Evolutionary conservation across 805 yeast genomes (phyloP).

Genomic region (Pichia membranifaciens): DNA sequence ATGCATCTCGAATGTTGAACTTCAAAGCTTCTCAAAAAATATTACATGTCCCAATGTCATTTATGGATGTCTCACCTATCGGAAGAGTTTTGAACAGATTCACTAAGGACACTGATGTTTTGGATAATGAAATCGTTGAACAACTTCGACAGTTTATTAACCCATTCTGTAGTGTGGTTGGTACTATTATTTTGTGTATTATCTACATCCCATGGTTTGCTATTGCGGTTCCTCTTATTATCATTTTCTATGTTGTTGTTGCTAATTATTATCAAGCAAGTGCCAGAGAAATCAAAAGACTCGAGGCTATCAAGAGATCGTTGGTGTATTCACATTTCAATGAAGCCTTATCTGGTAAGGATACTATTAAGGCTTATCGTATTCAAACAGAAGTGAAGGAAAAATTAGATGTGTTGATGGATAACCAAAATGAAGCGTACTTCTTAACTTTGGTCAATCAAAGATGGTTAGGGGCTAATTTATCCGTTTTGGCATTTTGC

Average conservation of each 20-base stretch:
- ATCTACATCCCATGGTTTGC: constrained; percentile 75
- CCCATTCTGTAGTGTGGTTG: constrained; percentile 49
- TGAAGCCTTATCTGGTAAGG: constrained; percentile 62
- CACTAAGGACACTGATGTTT: constrained; percentile 79
- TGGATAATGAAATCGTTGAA: constrained; percentile 75
- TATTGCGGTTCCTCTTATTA: constrained; percentile 54
- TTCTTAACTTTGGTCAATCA: constrained; percentile 51
- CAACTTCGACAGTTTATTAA: constrained; percentile 57
- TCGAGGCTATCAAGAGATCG: constrained; percentile 69
- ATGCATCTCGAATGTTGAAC: constrained; percentile 55
- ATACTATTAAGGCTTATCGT: constrained; percentile 57
- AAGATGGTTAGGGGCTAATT: constrained; percentile 56
- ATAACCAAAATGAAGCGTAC: constrained; percentile 63
- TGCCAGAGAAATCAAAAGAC: constrained; percentile 67
- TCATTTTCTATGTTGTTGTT: constrained; percentile 38
- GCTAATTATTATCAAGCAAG: constrained; percentile 62
- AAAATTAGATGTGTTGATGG: constrained; percentile 42
- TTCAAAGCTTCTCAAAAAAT: constrained; percentile 42
- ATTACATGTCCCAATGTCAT: constrained; percentile 75
- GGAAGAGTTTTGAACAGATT: constrained; percentile 83
- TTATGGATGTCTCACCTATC: constrained; percentile 79
- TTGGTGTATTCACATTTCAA: constrained; percentile 64
- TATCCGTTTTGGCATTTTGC: constrained; percentile 42
- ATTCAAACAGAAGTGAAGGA: constrained; percentile 36
- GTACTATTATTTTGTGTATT: constrained; percentile 60